Evolutionary conservation across 2,329 filamentous ascomycete species (phyloP).

Genomic region (Ceratocystis smalleyi): DNA sequence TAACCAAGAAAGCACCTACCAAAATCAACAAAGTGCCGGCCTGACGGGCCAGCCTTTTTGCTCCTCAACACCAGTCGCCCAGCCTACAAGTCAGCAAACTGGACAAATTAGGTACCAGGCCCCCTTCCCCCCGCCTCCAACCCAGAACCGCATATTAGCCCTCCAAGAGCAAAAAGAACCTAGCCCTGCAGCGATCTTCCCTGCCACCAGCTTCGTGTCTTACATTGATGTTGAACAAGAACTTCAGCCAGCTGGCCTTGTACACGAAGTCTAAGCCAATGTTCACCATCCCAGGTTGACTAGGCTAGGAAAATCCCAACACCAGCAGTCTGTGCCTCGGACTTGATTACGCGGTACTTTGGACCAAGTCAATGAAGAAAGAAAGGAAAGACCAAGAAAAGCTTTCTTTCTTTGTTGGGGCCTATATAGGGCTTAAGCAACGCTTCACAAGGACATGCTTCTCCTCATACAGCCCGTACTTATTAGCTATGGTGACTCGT

Average conservation of each 20-base stretch:
- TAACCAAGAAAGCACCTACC: neutral
- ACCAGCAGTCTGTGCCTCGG: neutral
- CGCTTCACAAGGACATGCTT: too few relatives aligned
- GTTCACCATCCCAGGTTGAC: too few relatives aligned
- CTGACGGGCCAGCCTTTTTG: neutral
- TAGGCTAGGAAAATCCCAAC: too few relatives aligned
- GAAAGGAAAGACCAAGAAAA: neutral
- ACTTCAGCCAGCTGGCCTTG: too few relatives aligned
- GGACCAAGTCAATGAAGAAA: neutral
- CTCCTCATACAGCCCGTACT: neutral
- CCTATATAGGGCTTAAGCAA: too few relatives aligned
- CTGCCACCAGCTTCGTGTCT: too few relatives aligned
- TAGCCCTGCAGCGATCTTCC: too few relatives aligned
- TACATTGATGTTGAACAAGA: too few relatives aligned
- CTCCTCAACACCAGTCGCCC: neutral
- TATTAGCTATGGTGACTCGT: neutral
- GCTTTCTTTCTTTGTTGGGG: neutral
- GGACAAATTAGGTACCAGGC: neutral
- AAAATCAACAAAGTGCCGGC: neutral
- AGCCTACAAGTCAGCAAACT: neutral
- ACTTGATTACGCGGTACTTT: neutral
- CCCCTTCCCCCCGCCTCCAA: too few relatives aligned
- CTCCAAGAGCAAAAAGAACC: too few relatives aligned
- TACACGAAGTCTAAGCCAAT: too few relatives aligned
- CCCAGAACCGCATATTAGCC: too few relatives aligned